Conservation (phyloP, 202 grass and related monocot genomes). For the Musa balbisiana region DNA sequence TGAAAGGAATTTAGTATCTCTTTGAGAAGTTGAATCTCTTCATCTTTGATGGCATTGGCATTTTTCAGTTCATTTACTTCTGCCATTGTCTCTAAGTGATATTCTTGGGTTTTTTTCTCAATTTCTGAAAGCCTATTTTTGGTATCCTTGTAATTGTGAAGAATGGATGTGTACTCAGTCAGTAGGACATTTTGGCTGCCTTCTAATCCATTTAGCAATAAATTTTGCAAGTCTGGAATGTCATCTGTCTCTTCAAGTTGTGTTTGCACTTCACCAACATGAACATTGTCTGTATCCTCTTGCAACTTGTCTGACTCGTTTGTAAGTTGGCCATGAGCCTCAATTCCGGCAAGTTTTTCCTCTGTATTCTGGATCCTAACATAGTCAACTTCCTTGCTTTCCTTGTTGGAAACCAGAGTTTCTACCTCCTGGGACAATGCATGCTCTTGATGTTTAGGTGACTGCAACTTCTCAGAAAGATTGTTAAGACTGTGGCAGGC, state of each 20-base stretch:
- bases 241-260: slow-evolving; percentile 25
- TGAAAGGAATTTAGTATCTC: slow-evolving; percentile 70
- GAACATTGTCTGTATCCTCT: background rate
- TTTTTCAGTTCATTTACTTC: slow-evolving; percentile 65
- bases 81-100: slow-evolving; percentile 53
- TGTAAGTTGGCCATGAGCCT: background rate
- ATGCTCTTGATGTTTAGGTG: slow-evolving; percentile 27
- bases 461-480: slow-evolving; percentile 44
- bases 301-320: too few species aligned
- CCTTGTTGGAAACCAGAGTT: slow-evolving; percentile 17
- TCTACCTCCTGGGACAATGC: slow-evolving; percentile 25
- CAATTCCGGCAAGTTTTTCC: background rate
- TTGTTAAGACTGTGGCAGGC: slow-evolving; percentile 44
- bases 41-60: slow-evolving; percentile 65
- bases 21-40: slow-evolving; percentile 71
- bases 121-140: slow-evolving; percentile 51
- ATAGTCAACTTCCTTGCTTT: slow-evolving; percentile 2
- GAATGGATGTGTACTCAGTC: slow-evolving; percentile 41
- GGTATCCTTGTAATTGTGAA: slow-evolving; percentile 61
- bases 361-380: background rate
- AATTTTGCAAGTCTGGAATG: slow-evolving; percentile 23
- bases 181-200: slow-evolving; percentile 40
- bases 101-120: slow-evolving; percentile 52
- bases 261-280: slow-evolving; percentile 12
- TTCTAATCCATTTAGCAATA: slow-evolving; percentile 37